Percentiles rank a stretch among this genome's conserved stretches.
phyloP scores from a whole-genome alignment of 2,329 filamentous ascomycete species.

The Talaromyces sp. region DNA sequence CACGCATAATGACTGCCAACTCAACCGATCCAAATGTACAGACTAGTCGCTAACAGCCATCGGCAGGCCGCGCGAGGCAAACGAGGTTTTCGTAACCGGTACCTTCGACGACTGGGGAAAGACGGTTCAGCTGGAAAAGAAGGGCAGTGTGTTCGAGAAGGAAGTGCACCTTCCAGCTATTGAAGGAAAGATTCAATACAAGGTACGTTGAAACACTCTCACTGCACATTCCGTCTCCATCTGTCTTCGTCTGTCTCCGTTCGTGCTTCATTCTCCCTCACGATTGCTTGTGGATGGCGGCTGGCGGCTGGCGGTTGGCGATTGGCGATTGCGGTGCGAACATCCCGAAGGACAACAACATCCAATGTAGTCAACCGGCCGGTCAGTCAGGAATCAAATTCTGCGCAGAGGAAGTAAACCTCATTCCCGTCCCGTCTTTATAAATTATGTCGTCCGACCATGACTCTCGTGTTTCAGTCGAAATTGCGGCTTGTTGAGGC shows the following conservation, averaged over 20 bases:
- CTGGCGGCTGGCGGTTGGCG: not conserved
- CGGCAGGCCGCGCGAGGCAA: conserved; percentile 73
- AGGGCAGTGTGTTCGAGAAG: conserved; percentile 72
- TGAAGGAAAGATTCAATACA: conserved; percentile 81
- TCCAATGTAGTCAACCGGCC: not conserved
- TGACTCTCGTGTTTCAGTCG: not conserved
- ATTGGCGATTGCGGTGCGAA: not conserved
- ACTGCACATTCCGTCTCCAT: not conserved
- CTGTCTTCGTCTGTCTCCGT: conserved; percentile 4
- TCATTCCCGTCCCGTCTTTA: not conserved
- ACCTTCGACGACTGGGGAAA: conserved; percentile 94
- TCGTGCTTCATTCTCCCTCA: not conserved
- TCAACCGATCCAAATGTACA: not conserved
- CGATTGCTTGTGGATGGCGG: not conserved
- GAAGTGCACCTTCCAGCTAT: conserved; percentile 67
- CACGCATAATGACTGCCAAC: not conserved
- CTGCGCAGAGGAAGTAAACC: not conserved
- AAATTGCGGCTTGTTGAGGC: conserved; percentile 2
- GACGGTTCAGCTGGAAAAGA: conserved; percentile 76
- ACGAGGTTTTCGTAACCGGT: conserved; percentile 90
- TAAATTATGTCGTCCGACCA: not conserved
- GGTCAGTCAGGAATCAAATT: not conserved
- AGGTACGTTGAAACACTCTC: conserved; percentile 58
- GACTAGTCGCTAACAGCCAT: not conserved
- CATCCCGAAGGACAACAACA: not conserved